phyloP scores from a whole-genome alignment of 2,329 filamentous ascomycete genomes.

The Talaromyces marneffei region DNA sequence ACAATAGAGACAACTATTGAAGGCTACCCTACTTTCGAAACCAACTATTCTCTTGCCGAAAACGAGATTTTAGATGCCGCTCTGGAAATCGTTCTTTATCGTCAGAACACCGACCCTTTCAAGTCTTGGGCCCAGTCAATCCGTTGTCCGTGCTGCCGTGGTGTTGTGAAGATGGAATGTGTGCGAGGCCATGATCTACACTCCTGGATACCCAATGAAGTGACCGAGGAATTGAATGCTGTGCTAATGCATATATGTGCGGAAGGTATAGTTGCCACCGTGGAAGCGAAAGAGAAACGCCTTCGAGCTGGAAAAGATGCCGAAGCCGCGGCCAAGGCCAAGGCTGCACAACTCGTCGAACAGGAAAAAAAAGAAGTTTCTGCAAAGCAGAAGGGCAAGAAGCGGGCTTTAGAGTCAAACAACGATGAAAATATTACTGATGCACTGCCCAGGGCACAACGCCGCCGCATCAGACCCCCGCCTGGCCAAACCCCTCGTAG shows the following conservation, averaged over 20 bases:
- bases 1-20: neutral
- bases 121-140: neutral
- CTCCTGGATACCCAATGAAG: neutral
- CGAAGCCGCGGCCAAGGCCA: neutral
- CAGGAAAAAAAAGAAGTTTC: neutral
- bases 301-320: neutral
- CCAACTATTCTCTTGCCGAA: constrained; percentile 6
- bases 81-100: constrained; percentile 2
- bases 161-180: constrained; percentile 2
- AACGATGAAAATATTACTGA: constrained; percentile 5
- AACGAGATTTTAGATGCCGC: constrained; percentile 8
- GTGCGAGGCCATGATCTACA: constrained; percentile 1
- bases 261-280: constrained; percentile 4
- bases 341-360: neutral
- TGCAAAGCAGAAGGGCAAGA: constrained; percentile 10
- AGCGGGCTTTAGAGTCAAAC: constrained; percentile 4
- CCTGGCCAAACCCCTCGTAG: neutral
- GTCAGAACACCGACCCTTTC: neutral
- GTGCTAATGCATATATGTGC: constrained; percentile 7
- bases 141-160: constrained; percentile 11
- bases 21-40: neutral
- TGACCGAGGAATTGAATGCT: neutral
- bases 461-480: neutral
- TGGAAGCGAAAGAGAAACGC: neutral
- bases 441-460: constrained; percentile 4